Base-by-base conservation (phyloP, 768 basidiomycete genomes). In the Russula compacta region DNA sequence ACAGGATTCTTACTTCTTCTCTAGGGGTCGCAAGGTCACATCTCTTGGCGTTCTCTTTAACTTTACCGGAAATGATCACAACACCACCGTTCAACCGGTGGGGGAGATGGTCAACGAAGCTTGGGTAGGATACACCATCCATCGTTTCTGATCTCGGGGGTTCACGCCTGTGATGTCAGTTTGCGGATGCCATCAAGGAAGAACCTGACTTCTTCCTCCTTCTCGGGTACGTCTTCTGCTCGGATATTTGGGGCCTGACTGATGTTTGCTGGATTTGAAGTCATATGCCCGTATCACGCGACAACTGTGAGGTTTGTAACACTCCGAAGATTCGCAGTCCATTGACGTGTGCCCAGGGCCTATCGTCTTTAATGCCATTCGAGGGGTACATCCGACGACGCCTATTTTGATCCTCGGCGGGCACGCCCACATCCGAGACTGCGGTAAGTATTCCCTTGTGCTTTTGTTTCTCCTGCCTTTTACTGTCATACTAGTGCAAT, bases 321-420 rank as follows among this genome's bases (percentile, higher is more conserved):
- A 29, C 24, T 29, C 24, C 24, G 3, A 3, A 29, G 24, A 29
- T 3, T 29, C 24, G 24, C 24, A 29, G 24, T 29, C 6, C 21
- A 19, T 49, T 56, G 49, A 61, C 53, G 15, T 19, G 19, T 36
- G 1, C 48, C 24, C 63, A 86, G 92, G 87, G 87, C 83, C 83
- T 6, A 67, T 78, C 15, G 83, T 95, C 5, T 85, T 87, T 69
- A 74, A 85, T 57, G 86, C 89, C 2, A 78, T 95, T 59, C 84
- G 92, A 33, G 76, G 77, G 7, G 75, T 85, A 1, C 92, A 93
- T 70, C 79, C 86, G 0, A 69, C 71, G n/a, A 86, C 86, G 0
- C 93, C 92, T 0, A 88, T 95, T 58, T 67, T 91, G 56, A 87
- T 94, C 67, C 83, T 95, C 46, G 93, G 93, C 62, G 87, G 86